Conservation (phyloP, 1,284 basidiomycete species). For the Thelephora terrestris region DNA sequence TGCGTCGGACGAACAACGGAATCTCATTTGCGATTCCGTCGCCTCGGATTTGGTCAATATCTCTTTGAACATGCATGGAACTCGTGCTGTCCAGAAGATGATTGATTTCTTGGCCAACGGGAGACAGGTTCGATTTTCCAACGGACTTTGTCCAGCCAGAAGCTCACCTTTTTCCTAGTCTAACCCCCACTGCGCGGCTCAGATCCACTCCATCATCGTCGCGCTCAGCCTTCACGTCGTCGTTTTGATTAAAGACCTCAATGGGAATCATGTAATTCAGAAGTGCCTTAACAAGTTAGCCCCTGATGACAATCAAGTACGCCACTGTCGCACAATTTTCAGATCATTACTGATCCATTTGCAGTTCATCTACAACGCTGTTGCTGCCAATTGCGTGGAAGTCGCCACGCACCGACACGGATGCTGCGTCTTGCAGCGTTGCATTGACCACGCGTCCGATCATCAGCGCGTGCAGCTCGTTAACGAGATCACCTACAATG, state of each 20-base stretch:
- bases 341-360: constrained; percentile 6
- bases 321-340: constrained; percentile 7
- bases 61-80: constrained; percentile 99
- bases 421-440: constrained; percentile 97
- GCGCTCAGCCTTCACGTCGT: constrained; percentile 97
- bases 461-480: constrained; percentile 94
- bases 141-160: constrained; percentile 21
- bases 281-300: constrained; percentile 98
- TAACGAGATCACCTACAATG: constrained; percentile 98
- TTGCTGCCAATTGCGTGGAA: constrained; percentile 97
- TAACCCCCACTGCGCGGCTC: constrained; percentile 71
- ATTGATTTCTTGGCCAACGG: constrained; percentile 98
- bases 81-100: constrained; percentile 99
- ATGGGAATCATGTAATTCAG: constrained; percentile 99
- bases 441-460: constrained; percentile 97
- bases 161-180: constrained; percentile 40
- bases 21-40: constrained; percentile 95
- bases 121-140: constrained; percentile 63
- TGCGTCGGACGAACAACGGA: constrained; percentile 96
- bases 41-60: constrained; percentile 96
- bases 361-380: constrained; percentile 98
- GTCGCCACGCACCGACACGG: constrained; percentile 99
- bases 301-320: constrained; percentile 94
- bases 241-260: constrained; percentile 98
- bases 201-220: constrained; percentile 96